phyloP scores from a whole-genome alignment of 805 yeast species.

The Jamesozyma jinghongensis region DNA sequence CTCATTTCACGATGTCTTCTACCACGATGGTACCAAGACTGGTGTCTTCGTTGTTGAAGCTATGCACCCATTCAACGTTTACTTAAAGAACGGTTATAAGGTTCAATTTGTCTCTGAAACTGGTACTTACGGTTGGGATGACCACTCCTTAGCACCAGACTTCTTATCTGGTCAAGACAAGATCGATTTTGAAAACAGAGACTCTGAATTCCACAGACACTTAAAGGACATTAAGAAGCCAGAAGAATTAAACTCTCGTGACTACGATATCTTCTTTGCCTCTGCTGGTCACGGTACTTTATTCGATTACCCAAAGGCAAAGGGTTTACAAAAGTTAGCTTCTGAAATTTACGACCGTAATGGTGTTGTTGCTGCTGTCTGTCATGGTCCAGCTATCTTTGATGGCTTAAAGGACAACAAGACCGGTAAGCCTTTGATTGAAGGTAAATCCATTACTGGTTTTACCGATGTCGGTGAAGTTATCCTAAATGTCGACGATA shows the following conservation, averaged over 20 bases:
- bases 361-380: slow-evolving; percentile 55
- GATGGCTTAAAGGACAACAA: slow-evolving; percentile 36
- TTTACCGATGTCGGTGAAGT: slow-evolving; percentile 51
- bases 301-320: slow-evolving; percentile 49
- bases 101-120: slow-evolving; percentile 51
- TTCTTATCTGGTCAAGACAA: slow-evolving; percentile 39
- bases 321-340: slow-evolving; percentile 38
- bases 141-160: slow-evolving; percentile 38
- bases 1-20: slow-evolving; percentile 38
- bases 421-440: slow-evolving; percentile 37
- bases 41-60: slow-evolving; percentile 55
- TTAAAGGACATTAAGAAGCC: slow-evolving; percentile 39
- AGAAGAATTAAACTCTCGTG: slow-evolving; percentile 38
- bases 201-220: slow-evolving; percentile 33
- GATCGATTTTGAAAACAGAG: slow-evolving; percentile 32
- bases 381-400: slow-evolving; percentile 60
- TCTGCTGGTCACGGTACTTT: slow-evolving; percentile 60
- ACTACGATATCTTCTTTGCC: slow-evolving; percentile 48
- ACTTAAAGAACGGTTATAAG: slow-evolving; percentile 40
- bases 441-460: slow-evolving; percentile 51
- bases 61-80: slow-evolving; percentile 46
- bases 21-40: slow-evolving; percentile 50
- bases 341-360: slow-evolving; percentile 39
- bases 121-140: slow-evolving; percentile 51
- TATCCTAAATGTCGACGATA: slow-evolving; percentile 15